phyloP scores from a whole-genome alignment of 108 stramenopile genomes.

The Thalassiosira profunda region DNA sequence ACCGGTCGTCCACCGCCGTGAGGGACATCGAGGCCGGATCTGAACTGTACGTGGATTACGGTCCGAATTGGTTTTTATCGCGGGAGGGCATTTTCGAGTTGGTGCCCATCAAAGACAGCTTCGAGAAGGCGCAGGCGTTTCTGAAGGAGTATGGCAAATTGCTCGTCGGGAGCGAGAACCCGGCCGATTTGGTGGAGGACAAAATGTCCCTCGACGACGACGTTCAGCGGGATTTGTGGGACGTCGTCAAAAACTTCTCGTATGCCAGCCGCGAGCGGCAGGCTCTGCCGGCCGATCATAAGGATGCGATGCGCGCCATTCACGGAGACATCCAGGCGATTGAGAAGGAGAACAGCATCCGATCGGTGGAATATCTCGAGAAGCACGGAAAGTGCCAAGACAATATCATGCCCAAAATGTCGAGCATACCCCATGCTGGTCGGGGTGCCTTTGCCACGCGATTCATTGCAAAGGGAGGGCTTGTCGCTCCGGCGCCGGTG shows the following conservation, averaged over 20 bases:
- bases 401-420: slow-evolving; percentile 62
- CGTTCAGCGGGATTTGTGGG: slow-evolving; percentile 46
- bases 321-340: slow-evolving; percentile 41
- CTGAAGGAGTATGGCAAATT: slow-evolving; percentile 35
- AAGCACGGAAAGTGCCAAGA: slow-evolving; percentile 79
- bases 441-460: slow-evolving; percentile 81
- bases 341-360: slow-evolving; percentile 49
- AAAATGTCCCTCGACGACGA: slow-evolving; percentile 47
- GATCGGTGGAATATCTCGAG: slow-evolving; percentile 60
- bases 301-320: slow-evolving; percentile 47
- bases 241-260: slow-evolving; percentile 40
- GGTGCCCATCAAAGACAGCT: slow-evolving; percentile 30
- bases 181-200: slow-evolving; percentile 42
- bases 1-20: slow-evolving; percentile 33
- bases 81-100: slow-evolving; percentile 35
- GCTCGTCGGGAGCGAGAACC: slow-evolving; percentile 31
- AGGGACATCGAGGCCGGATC: slow-evolving; percentile 71
- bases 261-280: slow-evolving; percentile 42
- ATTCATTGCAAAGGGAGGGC: slow-evolving; percentile 56
- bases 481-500: slow-evolving; percentile 74
- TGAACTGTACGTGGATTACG: slow-evolving; percentile 87
- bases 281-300: slow-evolving; percentile 37
- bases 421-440: slow-evolving; percentile 76
- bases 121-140: slow-evolving; percentile 34
- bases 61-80: slow-evolving; percentile 46